Evolutionary conservation across 257 asterid genomes (phyloP), one percentile per base, ranked within the genome.

Genomic region (Nemophila menziesii): DNA sequence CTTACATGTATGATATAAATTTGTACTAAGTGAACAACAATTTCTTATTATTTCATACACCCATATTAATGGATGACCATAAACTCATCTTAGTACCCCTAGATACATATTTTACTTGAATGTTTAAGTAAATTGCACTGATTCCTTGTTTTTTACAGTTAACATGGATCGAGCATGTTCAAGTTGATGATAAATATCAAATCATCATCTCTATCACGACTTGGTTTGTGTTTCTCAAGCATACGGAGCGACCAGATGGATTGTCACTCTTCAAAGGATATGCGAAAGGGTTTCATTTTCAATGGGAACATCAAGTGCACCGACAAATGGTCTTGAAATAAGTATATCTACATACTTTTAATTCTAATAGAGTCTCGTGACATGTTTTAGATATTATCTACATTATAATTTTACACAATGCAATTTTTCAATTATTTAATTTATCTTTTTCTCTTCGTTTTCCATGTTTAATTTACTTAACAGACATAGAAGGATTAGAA

Each of bases 81-180:
- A 40, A 5, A 15, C 11, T 11, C n/a, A n/a, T 17, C 19, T 29
- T 10, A 19, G n/a, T 27, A 12, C 0, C 5, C 29, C 20, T 11
- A 9, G 10, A 19, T 20, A 11, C n/a, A n/a, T 10, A 42, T 42
- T 13, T 19, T 20, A 22, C 23, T 38, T 34, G 8, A 14, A 22
- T 29, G 5, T 20, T 7, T 1, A 0, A 10, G 20, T 29, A 11
- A 45, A 33, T 6, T n/a, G n/a, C 33, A 45, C 33, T 24, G 9
- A 24, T 9, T 9, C 33, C 33, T 4, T 4, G 33, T 4, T 24
- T n/a, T 24, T 48, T 6, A 13, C 44, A 85, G 96, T 73, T 85
- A 33, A 73, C 85, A 46, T 86, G 96, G 96, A 45, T 86, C 3
- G 96, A 81, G 40, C 94, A 81, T 51, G 79, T 81, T 46, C 81